phyloP scores from a whole-genome alignment of 1,284 basidiomycete genomes.

The Malassezia japonica region DNA sequence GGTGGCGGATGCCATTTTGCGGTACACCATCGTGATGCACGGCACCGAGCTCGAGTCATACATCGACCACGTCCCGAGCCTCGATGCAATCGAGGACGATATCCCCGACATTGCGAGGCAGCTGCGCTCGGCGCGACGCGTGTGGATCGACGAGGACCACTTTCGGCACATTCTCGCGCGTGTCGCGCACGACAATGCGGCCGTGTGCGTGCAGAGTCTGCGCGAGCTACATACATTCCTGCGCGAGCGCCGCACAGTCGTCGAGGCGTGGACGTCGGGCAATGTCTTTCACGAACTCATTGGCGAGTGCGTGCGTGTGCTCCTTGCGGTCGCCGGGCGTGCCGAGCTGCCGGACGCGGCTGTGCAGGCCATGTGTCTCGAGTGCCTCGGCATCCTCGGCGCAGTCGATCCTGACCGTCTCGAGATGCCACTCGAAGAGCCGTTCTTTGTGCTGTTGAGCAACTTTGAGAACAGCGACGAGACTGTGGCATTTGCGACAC shows the following conservation, averaged over 20 bases:
- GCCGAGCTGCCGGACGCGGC: constrained; percentile 53
- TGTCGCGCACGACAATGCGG: constrained; percentile 68
- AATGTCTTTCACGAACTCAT: constrained; percentile 71
- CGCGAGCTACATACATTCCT: constrained; percentile 59
- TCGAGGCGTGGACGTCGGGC: constrained; percentile 30
- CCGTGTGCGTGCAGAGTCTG: constrained; percentile 67
- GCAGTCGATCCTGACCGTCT: constrained; percentile 93
- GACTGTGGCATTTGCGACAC: constrained; percentile 68
- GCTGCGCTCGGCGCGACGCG: constrained; percentile 34
- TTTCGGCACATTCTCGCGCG: constrained; percentile 67
- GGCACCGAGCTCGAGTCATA: constrained; percentile 52
- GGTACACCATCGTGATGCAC: constrained; percentile 64
- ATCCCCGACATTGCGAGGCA: constrained; percentile 41
- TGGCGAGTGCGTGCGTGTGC: constrained; percentile 60
- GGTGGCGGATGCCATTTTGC: constrained; percentile 59
- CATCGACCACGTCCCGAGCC: constrained; percentile 56
- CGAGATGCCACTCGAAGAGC: constrained; percentile 59
- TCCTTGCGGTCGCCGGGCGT: constrained; percentile 65
- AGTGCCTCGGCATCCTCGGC: constrained; percentile 86
- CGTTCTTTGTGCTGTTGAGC: constrained; percentile 63
- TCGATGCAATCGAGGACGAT: constrained; percentile 50
- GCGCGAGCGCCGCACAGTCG: constrained; percentile 21
- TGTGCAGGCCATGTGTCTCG: constrained; percentile 60
- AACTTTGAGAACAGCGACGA: constrained; percentile 79
- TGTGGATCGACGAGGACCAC: constrained; percentile 52